Evolutionary conservation across 805 yeast species (phyloP), one percentile per base, ranked within the genome.

Genomic region (Metschnikowia lachancei): DNA sequence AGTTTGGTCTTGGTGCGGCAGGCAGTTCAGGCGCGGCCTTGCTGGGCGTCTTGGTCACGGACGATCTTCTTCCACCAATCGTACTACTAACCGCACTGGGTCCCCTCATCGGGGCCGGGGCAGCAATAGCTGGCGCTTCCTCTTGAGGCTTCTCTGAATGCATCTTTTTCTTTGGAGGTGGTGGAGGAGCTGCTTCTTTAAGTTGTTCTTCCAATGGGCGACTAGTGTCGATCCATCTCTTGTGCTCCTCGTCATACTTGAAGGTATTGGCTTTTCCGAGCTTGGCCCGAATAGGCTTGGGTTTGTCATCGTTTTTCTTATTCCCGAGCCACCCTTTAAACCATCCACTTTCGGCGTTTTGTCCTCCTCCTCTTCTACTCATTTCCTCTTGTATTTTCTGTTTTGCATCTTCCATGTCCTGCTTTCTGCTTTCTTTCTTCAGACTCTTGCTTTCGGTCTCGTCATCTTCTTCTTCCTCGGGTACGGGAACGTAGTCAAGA

Each of bases 151-250:
- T 49, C 11, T 39, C 46, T 11, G 53, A 29, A 30, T 39, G 54
- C 43, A 64, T 64, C 52, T 61, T 70, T 58, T 58, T 62, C 40
- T 62, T 58, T 9, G 76, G 75, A 3, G 95, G 94, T 4, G 96
- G 92, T 2, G 92, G 84, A 2, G 84, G 81, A 3, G 80, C 75
- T 1, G 79, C 65, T 5, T 72, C 66, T 39, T 69, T 72, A 42
- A 74, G 66, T 56, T 82, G 82, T 40, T 85, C 91, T 60, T 80
- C 94, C 41, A 77, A 72, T 20, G 83, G 78, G 3, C 79, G 81
- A 51, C 81, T 78, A 45, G 78, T 80, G 60, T 88, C 83, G 43
- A 94, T 80, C 97, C 97, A 94, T 58, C 96, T 78, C 62, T 85
- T 83, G 60, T 85, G 76, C 49, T 85, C 81, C 57, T 87, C 92